Conservation (phyloP, 2,329 filamentous ascomycete species). For the Calonectria honghensis region DNA sequence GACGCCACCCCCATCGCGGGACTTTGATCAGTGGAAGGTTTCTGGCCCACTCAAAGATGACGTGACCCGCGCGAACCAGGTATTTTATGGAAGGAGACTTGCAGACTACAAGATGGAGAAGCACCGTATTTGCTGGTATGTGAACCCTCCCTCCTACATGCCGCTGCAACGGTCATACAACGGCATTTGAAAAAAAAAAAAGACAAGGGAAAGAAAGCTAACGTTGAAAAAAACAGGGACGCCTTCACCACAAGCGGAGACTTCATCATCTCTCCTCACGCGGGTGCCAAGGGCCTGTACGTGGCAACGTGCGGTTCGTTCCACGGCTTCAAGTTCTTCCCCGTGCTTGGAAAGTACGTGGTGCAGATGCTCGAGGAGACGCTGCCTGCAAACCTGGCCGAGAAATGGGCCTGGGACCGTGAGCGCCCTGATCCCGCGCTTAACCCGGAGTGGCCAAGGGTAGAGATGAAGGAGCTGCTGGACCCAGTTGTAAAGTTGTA, state of each 20-base stretch:
- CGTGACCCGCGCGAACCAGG: slow-evolving; percentile 72
- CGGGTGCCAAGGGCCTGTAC: slow-evolving; percentile 71
- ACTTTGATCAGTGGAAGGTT: slow-evolving; percentile 80
- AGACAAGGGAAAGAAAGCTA: slow-evolving; percentile 27
- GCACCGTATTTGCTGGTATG: slow-evolving; percentile 80
- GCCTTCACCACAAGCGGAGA: slow-evolving; percentile 77
- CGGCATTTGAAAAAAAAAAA: neutral
- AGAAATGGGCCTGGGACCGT: slow-evolving; percentile 76
- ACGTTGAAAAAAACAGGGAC: slow-evolving; percentile 69
- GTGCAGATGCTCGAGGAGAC: slow-evolving; percentile 71
- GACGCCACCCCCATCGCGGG: slow-evolving; percentile 71
- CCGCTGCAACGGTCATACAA: neutral
- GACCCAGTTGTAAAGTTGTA: slow-evolving; percentile 58
- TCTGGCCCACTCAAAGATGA: slow-evolving; percentile 73
- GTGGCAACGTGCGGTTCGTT: slow-evolving; percentile 80
- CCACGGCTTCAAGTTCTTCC: slow-evolving; percentile 82
- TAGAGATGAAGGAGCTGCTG: slow-evolving; percentile 73
- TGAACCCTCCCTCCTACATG: slow-evolving; percentile 18
- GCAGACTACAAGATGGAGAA: slow-evolving; percentile 75
- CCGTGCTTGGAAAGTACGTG: slow-evolving; percentile 78
- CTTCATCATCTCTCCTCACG: slow-evolving; percentile 77
- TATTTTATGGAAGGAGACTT: slow-evolving; percentile 76
- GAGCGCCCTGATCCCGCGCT: slow-evolving; percentile 71
- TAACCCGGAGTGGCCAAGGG: slow-evolving; percentile 74
- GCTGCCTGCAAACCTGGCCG: slow-evolving; percentile 64